A percentile compares a stretch with the other conserved stretches of the same genome.
phyloP scores from a whole-genome alignment of 805 yeast species.

The Barnettozyma populi region DNA sequence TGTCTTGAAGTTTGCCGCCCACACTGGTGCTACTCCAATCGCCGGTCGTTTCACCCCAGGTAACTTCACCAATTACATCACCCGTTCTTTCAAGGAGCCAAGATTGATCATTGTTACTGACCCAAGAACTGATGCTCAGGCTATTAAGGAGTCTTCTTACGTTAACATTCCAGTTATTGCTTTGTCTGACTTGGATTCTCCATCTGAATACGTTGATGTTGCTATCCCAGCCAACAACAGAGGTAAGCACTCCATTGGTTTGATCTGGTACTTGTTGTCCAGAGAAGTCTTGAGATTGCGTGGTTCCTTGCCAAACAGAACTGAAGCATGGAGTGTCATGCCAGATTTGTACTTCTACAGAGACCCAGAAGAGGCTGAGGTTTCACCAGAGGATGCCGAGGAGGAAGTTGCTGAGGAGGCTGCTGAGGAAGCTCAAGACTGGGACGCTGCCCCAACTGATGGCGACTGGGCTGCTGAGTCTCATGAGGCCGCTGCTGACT shows the following conservation, averaged over 20 bases:
- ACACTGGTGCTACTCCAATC: slow-evolving; percentile 99
- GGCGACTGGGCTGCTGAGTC: slow-evolving; percentile 75
- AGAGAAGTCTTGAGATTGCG: slow-evolving; percentile 99
- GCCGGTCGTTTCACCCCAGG: slow-evolving; percentile 99
- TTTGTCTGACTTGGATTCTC: slow-evolving; percentile 97
- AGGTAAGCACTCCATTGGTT: slow-evolving; percentile 99
- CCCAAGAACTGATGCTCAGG: slow-evolving; percentile 99
- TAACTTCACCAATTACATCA: slow-evolving; percentile 99
- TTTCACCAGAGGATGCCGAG: slow-evolving; percentile 55
- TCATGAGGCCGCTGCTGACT: slow-evolving; percentile 62
- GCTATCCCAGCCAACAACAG: slow-evolving; percentile 99
- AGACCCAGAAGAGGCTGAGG: slow-evolving; percentile 99
- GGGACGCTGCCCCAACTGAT: slow-evolving; percentile 61
- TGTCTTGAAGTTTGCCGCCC: slow-evolving; percentile 98
- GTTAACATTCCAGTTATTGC: slow-evolving; percentile 99
- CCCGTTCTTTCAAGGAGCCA: slow-evolving; percentile 99
- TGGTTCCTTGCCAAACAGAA: slow-evolving; percentile 95
- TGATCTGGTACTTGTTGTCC: slow-evolving; percentile 98
- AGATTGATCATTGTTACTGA: slow-evolving; percentile 98
- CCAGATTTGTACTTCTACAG: slow-evolving; percentile 99
- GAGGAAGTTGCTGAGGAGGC: slow-evolving; percentile 52
- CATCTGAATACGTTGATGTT: slow-evolving; percentile 98
- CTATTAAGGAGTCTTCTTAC: slow-evolving; percentile 99
- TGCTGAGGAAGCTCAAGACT: slow-evolving; percentile 59
- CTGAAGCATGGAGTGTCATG: slow-evolving; percentile 98